phyloP scores from a whole-genome alignment of 495 filamentous ascomycete species.

The Penicillium chermesinum region DNA sequence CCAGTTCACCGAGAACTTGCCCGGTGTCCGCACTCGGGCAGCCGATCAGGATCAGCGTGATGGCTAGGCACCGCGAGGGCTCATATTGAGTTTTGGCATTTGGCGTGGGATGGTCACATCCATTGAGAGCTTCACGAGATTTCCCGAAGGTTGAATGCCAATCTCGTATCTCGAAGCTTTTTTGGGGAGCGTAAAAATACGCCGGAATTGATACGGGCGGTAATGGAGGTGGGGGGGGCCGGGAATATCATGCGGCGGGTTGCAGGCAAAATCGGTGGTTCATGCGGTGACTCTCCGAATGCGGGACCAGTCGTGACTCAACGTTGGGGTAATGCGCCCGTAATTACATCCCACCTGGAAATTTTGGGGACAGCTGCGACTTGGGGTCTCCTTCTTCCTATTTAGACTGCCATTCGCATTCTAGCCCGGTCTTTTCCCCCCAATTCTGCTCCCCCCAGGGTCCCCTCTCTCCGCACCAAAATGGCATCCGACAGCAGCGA shows the following conservation, averaged over 20 bases:
- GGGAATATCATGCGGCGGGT: not conserved
- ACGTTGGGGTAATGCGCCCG: not conserved
- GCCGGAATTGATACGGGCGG: not conserved
- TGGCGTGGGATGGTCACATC: not conserved
- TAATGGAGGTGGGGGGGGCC: not conserved
- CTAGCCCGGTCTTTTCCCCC: not conserved
- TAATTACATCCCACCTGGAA: not conserved
- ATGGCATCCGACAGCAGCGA: not conserved
- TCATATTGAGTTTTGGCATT: too few species aligned
- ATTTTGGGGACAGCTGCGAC: not conserved
- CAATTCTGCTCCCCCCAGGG: not conserved
- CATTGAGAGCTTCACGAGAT: not conserved
- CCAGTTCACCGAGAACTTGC: not conserved
- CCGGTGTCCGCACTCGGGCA: not conserved
- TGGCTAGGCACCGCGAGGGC: too few species aligned
- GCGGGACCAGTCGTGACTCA: not conserved
- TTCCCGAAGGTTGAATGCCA: not conserved
- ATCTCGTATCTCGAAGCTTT: not conserved
- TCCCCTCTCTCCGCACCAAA: not conserved
- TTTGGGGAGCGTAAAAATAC: not conserved
- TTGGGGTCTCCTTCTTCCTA: not conserved
- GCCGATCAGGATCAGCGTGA: too few species aligned
- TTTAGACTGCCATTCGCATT: not conserved
- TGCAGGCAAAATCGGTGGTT: not conserved
- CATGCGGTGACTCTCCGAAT: not conserved